A percentile compares a stretch with the other conserved stretches of the same genome.
phyloP scores from a whole-genome alignment of 106 monocot genomes.

The Narthecium ossifragum region DNA sequence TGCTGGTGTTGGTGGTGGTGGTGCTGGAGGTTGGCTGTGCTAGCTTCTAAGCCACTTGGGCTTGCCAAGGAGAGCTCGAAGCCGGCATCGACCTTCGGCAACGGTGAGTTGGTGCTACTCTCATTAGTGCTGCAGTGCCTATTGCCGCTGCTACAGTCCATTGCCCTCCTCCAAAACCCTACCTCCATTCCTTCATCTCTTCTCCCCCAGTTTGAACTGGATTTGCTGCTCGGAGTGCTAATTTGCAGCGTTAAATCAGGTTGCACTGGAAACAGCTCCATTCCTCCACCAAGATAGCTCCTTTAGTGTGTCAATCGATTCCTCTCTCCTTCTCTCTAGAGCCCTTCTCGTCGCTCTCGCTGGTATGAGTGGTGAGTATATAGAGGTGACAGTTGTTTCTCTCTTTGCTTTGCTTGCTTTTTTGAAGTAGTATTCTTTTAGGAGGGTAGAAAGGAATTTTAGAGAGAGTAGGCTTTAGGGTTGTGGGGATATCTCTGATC shows the following conservation, averaged over 20 bases:
- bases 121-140: not conserved
- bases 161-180: conserved; percentile 39
- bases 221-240: conserved; percentile 39
- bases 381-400: conserved; percentile 5
- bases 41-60: not conserved
- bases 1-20: not conserved
- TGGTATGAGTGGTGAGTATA: conserved; percentile 1
- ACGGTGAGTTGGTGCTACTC: too few relatives aligned
- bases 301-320: not conserved
- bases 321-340: not conserved
- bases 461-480: conserved; percentile 14
- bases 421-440: conserved; percentile 4
- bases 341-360: not conserved
- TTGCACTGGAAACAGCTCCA: conserved; percentile 64
- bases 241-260: conserved; percentile 68
- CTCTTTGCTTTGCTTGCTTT: conserved; percentile 21
- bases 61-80: not conserved
- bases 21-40: not conserved
- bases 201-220: conserved; percentile 15
- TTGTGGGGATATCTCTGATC: not conserved
- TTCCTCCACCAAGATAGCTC: not conserved
- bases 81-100: too few relatives aligned
- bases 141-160: not conserved
- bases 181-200: conserved; percentile 17
- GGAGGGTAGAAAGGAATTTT: conserved; percentile 11